Conservation (phyloP, 202 grass and related monocot species). For the Digitaria exilis region DNA sequence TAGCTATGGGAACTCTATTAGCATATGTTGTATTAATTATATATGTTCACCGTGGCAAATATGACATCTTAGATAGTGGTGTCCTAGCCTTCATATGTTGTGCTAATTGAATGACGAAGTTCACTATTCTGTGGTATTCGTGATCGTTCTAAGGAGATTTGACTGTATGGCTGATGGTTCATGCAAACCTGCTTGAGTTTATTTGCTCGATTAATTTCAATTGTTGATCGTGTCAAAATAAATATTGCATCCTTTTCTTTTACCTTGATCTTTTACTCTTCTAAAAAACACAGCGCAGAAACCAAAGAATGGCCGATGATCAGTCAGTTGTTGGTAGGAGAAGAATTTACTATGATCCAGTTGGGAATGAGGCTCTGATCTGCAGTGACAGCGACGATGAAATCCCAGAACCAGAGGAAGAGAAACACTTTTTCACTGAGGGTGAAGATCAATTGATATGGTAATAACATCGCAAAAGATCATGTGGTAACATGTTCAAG, state of each 20-base stretch:
- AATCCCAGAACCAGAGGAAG: constrained; percentile 77
- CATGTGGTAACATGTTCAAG: too few species aligned
- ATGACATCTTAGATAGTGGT: not conserved
- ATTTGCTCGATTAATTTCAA: constrained; percentile 8
- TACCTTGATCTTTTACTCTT: constrained; percentile 49
- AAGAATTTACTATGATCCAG: constrained; percentile 93
- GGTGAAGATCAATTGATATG: constrained; percentile 92
- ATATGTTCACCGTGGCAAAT: not conserved
- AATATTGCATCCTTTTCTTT: constrained; percentile 22
- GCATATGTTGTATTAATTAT: not conserved
- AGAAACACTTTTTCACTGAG: constrained; percentile 83
- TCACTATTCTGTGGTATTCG: not conserved
- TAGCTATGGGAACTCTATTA: too few species aligned
- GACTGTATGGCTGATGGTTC: constrained; percentile 4
- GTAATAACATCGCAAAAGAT: constrained; percentile 44
- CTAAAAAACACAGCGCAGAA: constrained; percentile 67
- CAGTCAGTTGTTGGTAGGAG: constrained; percentile 97
- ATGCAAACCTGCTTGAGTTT: constrained; percentile 10
- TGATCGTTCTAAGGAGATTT: constrained; percentile 13
- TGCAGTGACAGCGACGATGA: constrained; percentile 95
- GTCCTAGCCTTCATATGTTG: constrained; percentile 7
- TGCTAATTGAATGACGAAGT: not conserved
- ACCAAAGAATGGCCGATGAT: constrained; percentile 98
- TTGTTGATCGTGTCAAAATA: not conserved
- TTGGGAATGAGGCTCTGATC: constrained; percentile 81